These are phyloP conservation scores for Canavalia gladiata DNA, from an alignment of 306 rosid genomes.

Conservation along the genomic window DNA sequence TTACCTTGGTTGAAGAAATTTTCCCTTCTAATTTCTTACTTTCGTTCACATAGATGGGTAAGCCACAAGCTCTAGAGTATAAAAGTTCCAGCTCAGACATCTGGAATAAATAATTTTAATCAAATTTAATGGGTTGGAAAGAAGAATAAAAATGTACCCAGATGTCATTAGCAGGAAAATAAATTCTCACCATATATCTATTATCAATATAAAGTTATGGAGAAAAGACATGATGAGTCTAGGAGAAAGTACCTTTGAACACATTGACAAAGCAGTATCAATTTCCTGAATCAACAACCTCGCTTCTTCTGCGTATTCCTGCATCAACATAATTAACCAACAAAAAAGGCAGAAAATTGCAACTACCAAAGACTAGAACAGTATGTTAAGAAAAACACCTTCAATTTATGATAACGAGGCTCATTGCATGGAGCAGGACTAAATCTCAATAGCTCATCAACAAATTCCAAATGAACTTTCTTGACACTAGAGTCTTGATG, in stretches of 20 bases:
- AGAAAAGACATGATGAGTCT: conserved; percentile 30
- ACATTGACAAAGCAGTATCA: conserved; percentile 58
- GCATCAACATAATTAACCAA: conserved; percentile 41
- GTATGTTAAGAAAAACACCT: conserved; percentile 63
- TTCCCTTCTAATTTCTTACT: conserved; percentile 64
- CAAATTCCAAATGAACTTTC: conserved; percentile 67
- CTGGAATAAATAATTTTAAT: conserved; percentile 62
- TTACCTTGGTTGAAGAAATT: conserved; percentile 73
- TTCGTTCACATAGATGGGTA: conserved; percentile 72
- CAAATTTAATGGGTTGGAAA: conserved; percentile 49
- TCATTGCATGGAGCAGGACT: conserved; percentile 71
- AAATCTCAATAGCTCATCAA: conserved; percentile 67
- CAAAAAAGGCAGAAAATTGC: conserved; percentile 37
- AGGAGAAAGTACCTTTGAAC: conserved; percentile 62
- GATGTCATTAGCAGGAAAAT: conserved; percentile 30
- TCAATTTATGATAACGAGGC: conserved; percentile 78
- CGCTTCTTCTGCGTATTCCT: conserved; percentile 82
- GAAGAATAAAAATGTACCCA: conserved; percentile 43
- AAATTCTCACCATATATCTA: conserved; percentile 22
- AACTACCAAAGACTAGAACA: conserved; percentile 38
- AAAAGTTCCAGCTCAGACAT: conserved; percentile 80
- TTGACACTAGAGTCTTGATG: conserved; percentile 51
- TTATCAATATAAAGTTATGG: conserved; percentile 18
- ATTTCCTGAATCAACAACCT: conserved; percentile 66
- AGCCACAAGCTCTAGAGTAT: conserved; percentile 69